Base-by-base conservation (phyloP, 164 flowering plant species). In the Chimonanthus salicifolius region DNA sequence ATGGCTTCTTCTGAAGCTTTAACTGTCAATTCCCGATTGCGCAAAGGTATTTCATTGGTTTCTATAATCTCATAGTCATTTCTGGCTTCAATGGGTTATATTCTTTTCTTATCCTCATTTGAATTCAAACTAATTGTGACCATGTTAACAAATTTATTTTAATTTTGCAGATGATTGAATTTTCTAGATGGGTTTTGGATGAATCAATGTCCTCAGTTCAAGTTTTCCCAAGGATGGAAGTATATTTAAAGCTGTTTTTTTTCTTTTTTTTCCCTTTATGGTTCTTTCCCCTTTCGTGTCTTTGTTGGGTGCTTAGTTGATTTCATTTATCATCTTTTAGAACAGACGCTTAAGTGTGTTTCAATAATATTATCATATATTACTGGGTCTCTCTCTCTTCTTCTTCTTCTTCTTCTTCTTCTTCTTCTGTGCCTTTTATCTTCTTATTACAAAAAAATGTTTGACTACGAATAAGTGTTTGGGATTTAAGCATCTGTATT, bases 11-110 rank as follows among this genome's bases (percentile, higher is more conserved):
- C 72, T 1, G 74, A 75, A n/a, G 7, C 72, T 71, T 69, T 79
- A 67, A 46, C 76, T 4, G 74, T 78, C 58, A 72, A 72, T 76
- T 74, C 81, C 54, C 50, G 78, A 67, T 8, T 68, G 62, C 79
- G 43, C 33, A 49, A 50, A 18, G 54, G 64, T 71, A 54, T 33
- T 58, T 16, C n/a, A 71, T 46, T 18, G 5, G 46, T 13, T 69
- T 21, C 16, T 18, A 66, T 66, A 47, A 4, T 45, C 66, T 63
- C 13, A 20, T 20, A 63, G 21, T 16, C 18, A 9, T 7, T 21
- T 49, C 72, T 4, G 33, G 9, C 33, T 43, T 50, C 7, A 51
- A 20, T 43, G 13, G 8, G 62, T 50, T 13, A 20, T 21, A 6
- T 10, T 51, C 45, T 4, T n/a, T 46, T 45, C 49, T 65, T 7